phyloP scores from a whole-genome alignment of 225 moss, liverwort and hornwort genomes.

The Polytrichum formosum region DNA sequence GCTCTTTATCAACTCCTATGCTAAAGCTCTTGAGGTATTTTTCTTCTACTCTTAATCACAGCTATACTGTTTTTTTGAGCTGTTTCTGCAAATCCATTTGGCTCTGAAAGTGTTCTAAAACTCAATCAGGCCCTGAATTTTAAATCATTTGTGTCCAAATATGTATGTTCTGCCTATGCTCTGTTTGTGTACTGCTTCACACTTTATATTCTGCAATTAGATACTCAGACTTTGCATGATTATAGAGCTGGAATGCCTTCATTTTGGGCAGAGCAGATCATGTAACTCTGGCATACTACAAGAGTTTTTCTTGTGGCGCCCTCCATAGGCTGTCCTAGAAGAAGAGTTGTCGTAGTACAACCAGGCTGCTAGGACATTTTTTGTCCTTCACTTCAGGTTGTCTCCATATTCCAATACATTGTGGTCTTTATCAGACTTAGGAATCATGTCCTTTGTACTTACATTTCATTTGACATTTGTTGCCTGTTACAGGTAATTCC shows the following conservation, averaged over 20 bases:
- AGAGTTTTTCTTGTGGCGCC: slow-evolving; percentile 9
- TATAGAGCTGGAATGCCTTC: no score
- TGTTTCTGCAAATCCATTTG: no score
- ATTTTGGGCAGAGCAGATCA: background rate
- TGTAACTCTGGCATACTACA: slow-evolving; percentile 3
- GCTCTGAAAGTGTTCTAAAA: no score
- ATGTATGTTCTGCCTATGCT: no score
- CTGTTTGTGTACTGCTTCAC: no score
- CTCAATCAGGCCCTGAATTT: no score
- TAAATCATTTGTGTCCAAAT: no score
- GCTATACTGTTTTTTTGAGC: no score
- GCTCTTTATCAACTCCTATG: slow-evolving; percentile 93
- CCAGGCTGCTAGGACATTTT: background rate
- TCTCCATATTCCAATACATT: slow-evolving; percentile 13
- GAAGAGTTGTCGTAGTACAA: slow-evolving; percentile 10
- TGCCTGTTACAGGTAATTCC: slow-evolving; percentile 72
- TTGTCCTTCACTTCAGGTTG: slow-evolving; percentile 11
- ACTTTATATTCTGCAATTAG: no score
- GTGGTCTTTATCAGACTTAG: background rate
- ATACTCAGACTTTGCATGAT: no score
- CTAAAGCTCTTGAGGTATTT: slow-evolving; percentile 89
- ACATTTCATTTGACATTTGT: background rate
- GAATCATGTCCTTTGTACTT: no score
- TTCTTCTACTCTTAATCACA: background rate
- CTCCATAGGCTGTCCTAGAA: slow-evolving; percentile 3